Conservation (phyloP, 306 rosid genomes). For the Chamaecrista fasciculata region DNA sequence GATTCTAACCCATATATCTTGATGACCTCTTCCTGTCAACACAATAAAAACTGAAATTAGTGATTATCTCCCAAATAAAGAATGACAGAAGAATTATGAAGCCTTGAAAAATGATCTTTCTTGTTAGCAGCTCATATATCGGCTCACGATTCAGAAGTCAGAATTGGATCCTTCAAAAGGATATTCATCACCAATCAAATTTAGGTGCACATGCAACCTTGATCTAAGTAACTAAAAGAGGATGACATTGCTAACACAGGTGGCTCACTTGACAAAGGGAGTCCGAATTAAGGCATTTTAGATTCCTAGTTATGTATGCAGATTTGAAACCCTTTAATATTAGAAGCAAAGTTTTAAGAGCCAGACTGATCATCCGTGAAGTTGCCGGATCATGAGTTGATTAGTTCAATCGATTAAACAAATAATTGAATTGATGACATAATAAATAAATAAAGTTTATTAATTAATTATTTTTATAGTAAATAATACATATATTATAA, state of each 20-base stretch:
- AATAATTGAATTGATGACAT: no score
- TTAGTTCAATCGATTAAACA: no score
- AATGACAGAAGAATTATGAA: not conserved
- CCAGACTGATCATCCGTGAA: no score
- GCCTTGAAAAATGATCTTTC: not conserved
- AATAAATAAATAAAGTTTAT: no score
- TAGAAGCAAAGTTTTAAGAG: no score
- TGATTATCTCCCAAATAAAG: not conserved
- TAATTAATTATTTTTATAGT: no score
- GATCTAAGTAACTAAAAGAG: not conserved
- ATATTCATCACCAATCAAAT: not conserved
- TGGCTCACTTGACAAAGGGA: not conserved
- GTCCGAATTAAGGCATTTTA: not conserved
- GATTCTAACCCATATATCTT: not conserved
- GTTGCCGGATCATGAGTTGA: no score
- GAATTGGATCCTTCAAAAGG: not conserved
- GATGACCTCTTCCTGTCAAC: not conserved
- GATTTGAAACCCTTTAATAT: no score
- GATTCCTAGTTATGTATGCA: not conserved
- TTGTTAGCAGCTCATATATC: not conserved
- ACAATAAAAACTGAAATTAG: not conserved
- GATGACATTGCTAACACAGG: not conserved
- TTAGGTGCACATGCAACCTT: not conserved
- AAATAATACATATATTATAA: no score
- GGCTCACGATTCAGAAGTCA: not conserved